A percentile compares a stretch with the other conserved stretches of the same genome.
Evolutionary conservation across 2,329 filamentous ascomycete genomes (phyloP).

Genomic region (Talaromyces sp.): DNA sequence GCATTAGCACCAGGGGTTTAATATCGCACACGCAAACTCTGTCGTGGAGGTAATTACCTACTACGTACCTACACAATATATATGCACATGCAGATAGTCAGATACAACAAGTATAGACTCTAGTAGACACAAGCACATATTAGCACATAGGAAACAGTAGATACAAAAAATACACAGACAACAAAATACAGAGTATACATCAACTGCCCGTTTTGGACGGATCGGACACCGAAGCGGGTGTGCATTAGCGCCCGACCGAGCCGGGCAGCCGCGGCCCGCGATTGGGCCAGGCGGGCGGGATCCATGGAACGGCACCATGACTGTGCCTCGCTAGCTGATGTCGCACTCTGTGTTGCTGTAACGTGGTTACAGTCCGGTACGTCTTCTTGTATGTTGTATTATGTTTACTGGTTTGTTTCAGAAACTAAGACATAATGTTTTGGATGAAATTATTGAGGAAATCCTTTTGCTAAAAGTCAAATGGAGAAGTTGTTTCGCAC

Average conservation of each 20-base stretch:
- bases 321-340: not conserved
- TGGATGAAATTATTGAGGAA: too few relatives aligned
- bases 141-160: too few relatives aligned
- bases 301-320: not conserved
- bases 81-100: too few relatives aligned
- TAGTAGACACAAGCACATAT: too few relatives aligned
- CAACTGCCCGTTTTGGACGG: not conserved
- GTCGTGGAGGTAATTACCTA: too few relatives aligned
- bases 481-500: too few relatives aligned
- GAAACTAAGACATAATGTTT: too few relatives aligned
- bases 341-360: not conserved
- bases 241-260: not conserved
- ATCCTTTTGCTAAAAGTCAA: too few relatives aligned
- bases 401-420: not conserved
- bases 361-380: not conserved
- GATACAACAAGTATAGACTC: too few relatives aligned
- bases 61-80: too few relatives aligned
- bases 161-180: not conserved
- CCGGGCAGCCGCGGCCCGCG: not conserved
- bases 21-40: too few relatives aligned
- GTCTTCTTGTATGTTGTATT: too few relatives aligned
- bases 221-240: constrained; percentile 1
- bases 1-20: not conserved
- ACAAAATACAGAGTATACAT: not conserved
- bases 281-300: not conserved